A percentile compares a stretch with the other conserved stretches of the same genome.
These are phyloP conservation scores for Fusarium sp. DNA, from an alignment of 2,329 filamentous ascomycete species.

Conservation along the genomic window DNA sequence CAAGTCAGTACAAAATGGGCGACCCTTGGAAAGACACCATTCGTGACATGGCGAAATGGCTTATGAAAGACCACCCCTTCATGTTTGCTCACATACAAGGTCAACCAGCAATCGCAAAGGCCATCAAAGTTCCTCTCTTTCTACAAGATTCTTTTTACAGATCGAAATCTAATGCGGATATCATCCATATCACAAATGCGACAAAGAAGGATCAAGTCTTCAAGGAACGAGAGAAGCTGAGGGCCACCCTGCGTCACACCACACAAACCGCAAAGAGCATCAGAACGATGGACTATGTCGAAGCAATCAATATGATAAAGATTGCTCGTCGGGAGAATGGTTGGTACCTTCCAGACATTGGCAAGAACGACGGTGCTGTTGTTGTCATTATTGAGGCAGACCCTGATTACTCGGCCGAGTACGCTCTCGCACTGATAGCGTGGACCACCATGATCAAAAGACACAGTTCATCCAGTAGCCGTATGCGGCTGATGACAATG, in stretches of 20 bases:
- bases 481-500: not conserved
- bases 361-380: not conserved
- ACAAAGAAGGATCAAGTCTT: not conserved
- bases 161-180: not conserved
- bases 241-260: not conserved
- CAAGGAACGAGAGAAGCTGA: not conserved
- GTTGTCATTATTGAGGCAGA: not conserved
- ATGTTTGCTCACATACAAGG: not conserved
- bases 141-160: not conserved
- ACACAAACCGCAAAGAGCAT: not conserved
- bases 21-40: not conserved
- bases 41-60: not conserved
- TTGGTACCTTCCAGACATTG: not conserved
- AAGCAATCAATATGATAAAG: not conserved
- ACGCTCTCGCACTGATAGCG: not conserved
- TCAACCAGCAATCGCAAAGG: not conserved
- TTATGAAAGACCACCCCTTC: not conserved
- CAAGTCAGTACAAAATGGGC: not conserved
- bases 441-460: not conserved
- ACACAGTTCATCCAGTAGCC: fast-evolving
- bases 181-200: not conserved
- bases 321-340: not conserved
- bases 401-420: not conserved
- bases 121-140: not conserved
- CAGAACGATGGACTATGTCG: not conserved